Evolutionary conservation across 768 basidiomycete species (phyloP).

Genomic region (Sistotremastrum niveocremeum): DNA sequence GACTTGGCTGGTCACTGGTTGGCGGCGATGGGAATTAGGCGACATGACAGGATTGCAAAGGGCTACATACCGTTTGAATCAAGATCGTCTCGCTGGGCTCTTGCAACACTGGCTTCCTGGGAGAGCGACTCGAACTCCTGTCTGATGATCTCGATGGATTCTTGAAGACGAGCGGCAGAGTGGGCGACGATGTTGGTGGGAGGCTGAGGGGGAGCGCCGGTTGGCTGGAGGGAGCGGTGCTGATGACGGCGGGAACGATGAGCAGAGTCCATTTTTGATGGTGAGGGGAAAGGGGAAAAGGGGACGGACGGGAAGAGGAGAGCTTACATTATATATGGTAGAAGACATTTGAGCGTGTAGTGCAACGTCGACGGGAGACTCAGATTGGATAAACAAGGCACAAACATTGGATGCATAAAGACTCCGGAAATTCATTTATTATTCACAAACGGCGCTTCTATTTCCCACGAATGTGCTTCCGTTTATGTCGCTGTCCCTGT

Average conservation of each 20-base stretch:
- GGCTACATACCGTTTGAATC: slow-evolving; percentile 63
- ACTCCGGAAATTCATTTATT: too few relatives aligned
- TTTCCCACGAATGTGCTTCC: too few relatives aligned
- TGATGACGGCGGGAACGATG: slow-evolving; percentile 7
- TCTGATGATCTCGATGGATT: slow-evolving; percentile 68
- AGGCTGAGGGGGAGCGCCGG: slow-evolving; percentile 23
- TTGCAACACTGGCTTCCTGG: slow-evolving; percentile 50
- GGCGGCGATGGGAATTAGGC: neutral
- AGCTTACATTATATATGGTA: slow-evolving; percentile 16
- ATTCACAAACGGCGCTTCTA: too few relatives aligned
- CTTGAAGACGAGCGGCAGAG: slow-evolving; percentile 41
- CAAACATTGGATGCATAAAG: too few relatives aligned
- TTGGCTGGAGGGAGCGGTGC: slow-evolving; percentile 30
- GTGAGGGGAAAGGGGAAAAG: neutral
- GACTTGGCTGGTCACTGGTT: slow-evolving; percentile 63
- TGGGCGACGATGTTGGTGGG: slow-evolving; percentile 11
- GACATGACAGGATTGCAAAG: neutral
- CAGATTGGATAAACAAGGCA: too few relatives aligned
- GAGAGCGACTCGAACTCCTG: slow-evolving; percentile 73
- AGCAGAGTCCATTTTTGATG: neutral
- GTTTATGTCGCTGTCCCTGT: too few relatives aligned
- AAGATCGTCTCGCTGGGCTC: slow-evolving; percentile 77
- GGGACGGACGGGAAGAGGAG: neutral
- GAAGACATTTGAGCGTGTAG: slow-evolving; percentile 10
- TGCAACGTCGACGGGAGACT: too few relatives aligned